Percentiles rank a stretch among this genome's conserved stretches.
Conservation (phyloP, 2,329 filamentous ascomycete genomes). For the Stachybotrys elegans region DNA sequence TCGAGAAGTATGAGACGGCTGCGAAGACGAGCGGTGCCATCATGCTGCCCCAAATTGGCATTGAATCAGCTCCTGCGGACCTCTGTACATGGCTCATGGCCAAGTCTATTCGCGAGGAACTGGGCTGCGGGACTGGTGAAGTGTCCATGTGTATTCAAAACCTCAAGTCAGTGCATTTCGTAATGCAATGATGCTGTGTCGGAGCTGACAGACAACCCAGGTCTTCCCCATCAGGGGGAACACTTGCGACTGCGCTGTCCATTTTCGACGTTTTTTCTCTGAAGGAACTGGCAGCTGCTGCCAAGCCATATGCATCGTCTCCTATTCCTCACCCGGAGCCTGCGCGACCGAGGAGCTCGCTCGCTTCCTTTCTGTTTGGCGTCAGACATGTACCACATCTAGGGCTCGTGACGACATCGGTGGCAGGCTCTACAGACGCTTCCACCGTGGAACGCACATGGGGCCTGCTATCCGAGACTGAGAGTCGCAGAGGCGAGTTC, state of each 20-base stretch:
- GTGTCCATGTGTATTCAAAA: conserved; percentile 46
- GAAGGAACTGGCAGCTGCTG: conserved; percentile 39
- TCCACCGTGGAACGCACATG: conserved; percentile 57
- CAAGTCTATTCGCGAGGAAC: conserved; percentile 42
- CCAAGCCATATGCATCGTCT: conserved; percentile 51
- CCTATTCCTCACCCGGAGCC: conserved; percentile 43
- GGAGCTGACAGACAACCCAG: conserved; percentile 14
- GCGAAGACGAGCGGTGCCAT: conserved; percentile 52
- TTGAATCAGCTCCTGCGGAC: conserved; percentile 60
- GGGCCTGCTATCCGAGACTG: conserved; percentile 49
- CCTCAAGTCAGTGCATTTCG: conserved; percentile 31
- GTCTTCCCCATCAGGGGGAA: conserved; percentile 55
- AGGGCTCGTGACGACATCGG: conserved; percentile 50
- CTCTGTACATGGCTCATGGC: conserved; percentile 51
- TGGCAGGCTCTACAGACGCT: conserved; percentile 44
- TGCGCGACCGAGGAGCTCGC: conserved; percentile 17
- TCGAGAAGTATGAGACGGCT: conserved; percentile 48
- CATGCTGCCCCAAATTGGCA: conserved; percentile 56
- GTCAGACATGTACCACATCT: conserved; percentile 43
- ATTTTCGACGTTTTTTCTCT: conserved; percentile 49
- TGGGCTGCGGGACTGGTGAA: conserved; percentile 45
- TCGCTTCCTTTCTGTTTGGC: conserved; percentile 45
- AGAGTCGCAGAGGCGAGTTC: conserved; percentile 36
- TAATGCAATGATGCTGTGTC: no score
- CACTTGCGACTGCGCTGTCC: conserved; percentile 61